Percentiles rank a stretch among this genome's conserved stretches.
These are phyloP conservation scores for Leishmania major DNA, from an alignment of 208 protist species.

Conservation along the genomic window DNA sequence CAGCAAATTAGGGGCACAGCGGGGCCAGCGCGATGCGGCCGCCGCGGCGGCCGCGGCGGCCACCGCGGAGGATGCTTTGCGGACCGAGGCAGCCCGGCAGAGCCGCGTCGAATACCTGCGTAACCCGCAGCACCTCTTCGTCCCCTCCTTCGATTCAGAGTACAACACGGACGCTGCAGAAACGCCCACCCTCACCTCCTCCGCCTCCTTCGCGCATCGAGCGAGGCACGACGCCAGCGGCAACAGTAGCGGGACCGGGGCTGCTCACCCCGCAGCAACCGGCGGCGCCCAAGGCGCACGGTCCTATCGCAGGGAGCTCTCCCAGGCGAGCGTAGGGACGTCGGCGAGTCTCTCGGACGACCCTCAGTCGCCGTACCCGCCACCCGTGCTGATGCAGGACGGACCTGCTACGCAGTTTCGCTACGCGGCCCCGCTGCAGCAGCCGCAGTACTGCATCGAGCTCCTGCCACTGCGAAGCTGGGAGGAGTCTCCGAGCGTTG, in stretches of 20 bases:
- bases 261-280: background rate
- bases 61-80: constrained; percentile 47
- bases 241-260: constrained; percentile 1
- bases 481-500: constrained; percentile 16
- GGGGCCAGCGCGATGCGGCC: constrained; percentile 20
- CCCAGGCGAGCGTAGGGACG: background rate
- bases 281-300: background rate
- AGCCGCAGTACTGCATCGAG: constrained; percentile 37
- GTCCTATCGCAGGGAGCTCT: constrained; percentile 6
- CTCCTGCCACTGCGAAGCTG: constrained; percentile 39
- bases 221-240: constrained; percentile 10
- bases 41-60: constrained; percentile 27
- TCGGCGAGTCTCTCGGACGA: background rate
- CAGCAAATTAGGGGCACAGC: background rate
- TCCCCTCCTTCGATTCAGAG: constrained; percentile 34
- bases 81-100: constrained; percentile 40
- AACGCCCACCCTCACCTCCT: constrained; percentile 2
- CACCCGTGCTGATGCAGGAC: constrained; percentile 40
- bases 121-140: constrained; percentile 60
- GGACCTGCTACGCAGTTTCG: constrained; percentile 40
- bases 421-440: constrained; percentile 50
- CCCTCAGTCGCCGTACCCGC: background rate
- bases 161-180: constrained; percentile 10
- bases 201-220: background rate
- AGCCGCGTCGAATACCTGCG: constrained; percentile 60